A percentile compares a stretch with the other conserved stretches of the same genome.
Evolutionary conservation across 345 rosid genomes (phyloP).

Genomic region (Anacardium occidentale): DNA sequence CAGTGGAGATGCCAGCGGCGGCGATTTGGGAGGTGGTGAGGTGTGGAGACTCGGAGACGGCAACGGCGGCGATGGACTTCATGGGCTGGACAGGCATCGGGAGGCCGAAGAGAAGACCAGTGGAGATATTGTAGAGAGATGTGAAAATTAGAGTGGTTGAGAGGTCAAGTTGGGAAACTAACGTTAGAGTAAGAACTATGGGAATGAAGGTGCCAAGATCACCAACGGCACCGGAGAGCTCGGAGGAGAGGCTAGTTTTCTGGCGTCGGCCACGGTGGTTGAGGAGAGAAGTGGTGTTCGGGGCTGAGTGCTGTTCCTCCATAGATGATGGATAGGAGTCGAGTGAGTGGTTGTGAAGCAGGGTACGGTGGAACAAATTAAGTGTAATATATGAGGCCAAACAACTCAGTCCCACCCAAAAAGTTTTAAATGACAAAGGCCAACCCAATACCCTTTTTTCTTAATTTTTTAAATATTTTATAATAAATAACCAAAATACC

Average conservation of each 20-base stretch:
- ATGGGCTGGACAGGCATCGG: slow-evolving; percentile 92
- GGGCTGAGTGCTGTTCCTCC: slow-evolving; percentile 7
- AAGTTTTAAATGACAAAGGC: too few relatives aligned
- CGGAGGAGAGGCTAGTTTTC: slow-evolving; percentile 46
- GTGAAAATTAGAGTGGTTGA: slow-evolving; percentile 78
- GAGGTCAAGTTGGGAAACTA: slow-evolving; percentile 69
- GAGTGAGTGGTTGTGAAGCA: too few relatives aligned
- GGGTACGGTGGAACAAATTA: too few relatives aligned
- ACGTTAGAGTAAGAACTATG: slow-evolving; percentile 60
- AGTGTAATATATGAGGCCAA: too few relatives aligned
- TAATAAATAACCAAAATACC: too few relatives aligned
- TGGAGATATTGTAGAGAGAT: slow-evolving; percentile 62
- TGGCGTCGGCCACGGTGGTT: slow-evolving; percentile 26
- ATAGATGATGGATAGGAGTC: not conserved
- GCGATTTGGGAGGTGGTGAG: slow-evolving; percentile 65
- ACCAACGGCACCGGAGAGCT: slow-evolving; percentile 81
- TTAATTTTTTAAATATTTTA: too few relatives aligned
- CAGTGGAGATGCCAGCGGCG: slow-evolving; percentile 63
- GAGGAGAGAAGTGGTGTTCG: slow-evolving; percentile 35
- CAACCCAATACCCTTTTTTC: too few relatives aligned
- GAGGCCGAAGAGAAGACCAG: slow-evolving; percentile 76
- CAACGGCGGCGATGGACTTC: slow-evolving; percentile 86
- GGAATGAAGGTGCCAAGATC: slow-evolving; percentile 87
- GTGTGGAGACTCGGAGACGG: slow-evolving; percentile 67
- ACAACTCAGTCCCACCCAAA: too few relatives aligned